Evolutionary conservation across 371 early-diverging fungal genomes (phyloP), one percentile per base, ranked within the genome.

Genomic region (Mortierella sp.): DNA sequence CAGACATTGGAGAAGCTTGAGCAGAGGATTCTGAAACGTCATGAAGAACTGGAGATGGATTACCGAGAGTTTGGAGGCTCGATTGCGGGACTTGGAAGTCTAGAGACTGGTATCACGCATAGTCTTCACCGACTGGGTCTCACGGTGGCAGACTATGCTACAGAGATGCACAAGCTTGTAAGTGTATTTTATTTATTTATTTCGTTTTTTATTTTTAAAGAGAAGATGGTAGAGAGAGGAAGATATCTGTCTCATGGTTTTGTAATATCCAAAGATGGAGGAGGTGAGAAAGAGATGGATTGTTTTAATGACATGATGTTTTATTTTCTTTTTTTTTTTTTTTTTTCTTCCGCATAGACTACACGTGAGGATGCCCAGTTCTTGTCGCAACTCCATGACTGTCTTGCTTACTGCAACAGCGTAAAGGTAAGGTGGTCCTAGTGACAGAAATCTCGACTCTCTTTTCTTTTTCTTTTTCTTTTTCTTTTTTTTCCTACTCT

Each of bases 391-490:
- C 75, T 97, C 14, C 91, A 93, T 62, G 97, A 97, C 71, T 96
- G 95, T 70, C 85, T 95, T 60, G 87, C 90, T 0, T 96, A 97
- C 81, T 96, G 96, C 80, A 89, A 90, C 73, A 86, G 90, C 9
- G 93, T 95, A 53, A 94, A 95, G 85, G 95, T 90, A 73, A 62
- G n/a, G n/a, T n/a, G n/a, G n/a, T n/a, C n/a, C n/a, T n/a, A n/a
- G n/a, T n/a, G n/a, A 76, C 73, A 51, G 23, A 70, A 18, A 52
- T 6, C 1, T 1, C 12, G 19, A 9, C 26, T 56, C 2, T 25
- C 21, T 2, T n/a, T 3, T 12, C 30, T 16, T 28, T 60, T 47
- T 63, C 15, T 18, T 47, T 9, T 46, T 11, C 7, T 59, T 2
- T 59, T 43, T 30, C 26, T 51, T 7, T 14, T 6, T n/a, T 51